Evolutionary conservation across 78 protist genomes (phyloP).

Genomic region (Dictyostelium brefeldianum): DNA sequence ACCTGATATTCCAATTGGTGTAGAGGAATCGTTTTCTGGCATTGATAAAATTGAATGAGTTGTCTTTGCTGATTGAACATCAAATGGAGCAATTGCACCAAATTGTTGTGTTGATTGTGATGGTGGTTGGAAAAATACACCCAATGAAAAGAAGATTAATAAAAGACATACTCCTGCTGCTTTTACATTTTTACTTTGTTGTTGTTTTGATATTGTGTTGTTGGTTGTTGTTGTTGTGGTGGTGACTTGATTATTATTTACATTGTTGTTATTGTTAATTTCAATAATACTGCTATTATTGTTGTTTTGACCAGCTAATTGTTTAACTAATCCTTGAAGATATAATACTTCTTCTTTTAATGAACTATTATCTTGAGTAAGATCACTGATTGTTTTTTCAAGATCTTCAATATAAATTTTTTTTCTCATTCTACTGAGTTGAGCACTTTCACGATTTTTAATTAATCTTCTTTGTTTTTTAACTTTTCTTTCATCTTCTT

Average conservation of each 20-base stretch:
- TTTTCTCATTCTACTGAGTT: slow-evolving; percentile 81
- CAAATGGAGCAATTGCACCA: slow-evolving; percentile 15
- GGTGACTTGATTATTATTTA: slow-evolving; percentile 5
- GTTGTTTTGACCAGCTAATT: slow-evolving; percentile 32
- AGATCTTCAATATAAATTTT: slow-evolving; percentile 78
- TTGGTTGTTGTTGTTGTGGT: slow-evolving; percentile 10
- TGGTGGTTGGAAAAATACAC: slow-evolving; percentile 57
- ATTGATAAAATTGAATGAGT: slow-evolving; percentile 9
- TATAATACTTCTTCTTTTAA: slow-evolving; percentile 64
- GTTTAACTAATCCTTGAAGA: slow-evolving; percentile 66
- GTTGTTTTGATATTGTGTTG: not conserved
- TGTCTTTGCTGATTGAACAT: not conserved
- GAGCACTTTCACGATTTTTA: slow-evolving; percentile 82
- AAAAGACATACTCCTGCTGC: slow-evolving; percentile 78
- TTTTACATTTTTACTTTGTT: slow-evolving; percentile 49
- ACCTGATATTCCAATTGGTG: not conserved
- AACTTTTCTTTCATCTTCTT: slow-evolving; percentile 53
- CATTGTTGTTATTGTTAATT: slow-evolving; percentile 12
- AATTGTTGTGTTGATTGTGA: not conserved
- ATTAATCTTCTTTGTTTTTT: slow-evolving; percentile 84
- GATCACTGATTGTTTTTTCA: slow-evolving; percentile 67
- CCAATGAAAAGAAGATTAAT: slow-evolving; percentile 56
- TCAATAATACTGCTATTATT: slow-evolving; percentile 12
- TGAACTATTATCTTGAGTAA: slow-evolving; percentile 49
- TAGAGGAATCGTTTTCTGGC: not conserved